These are phyloP conservation scores for Nepenthes mirabilis DNA, from an alignment of 148 eudicot genomes.

Conservation along the genomic window DNA sequence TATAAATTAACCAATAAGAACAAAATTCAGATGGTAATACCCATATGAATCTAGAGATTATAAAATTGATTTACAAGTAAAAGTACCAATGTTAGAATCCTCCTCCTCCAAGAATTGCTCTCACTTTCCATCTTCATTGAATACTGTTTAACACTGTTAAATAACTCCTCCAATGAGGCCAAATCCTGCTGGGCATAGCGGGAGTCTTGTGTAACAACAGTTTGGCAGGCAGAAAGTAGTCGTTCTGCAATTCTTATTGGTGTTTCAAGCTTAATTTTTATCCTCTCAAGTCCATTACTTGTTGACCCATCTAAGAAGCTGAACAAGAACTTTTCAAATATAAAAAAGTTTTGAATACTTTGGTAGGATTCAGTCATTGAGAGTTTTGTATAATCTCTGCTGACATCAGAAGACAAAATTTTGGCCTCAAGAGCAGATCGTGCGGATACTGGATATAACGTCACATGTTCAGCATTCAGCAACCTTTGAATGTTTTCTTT, in stretches of 20 bases:
- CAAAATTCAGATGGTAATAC: too few species aligned
- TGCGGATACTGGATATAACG: slow-evolving; percentile 80
- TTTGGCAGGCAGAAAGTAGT: slow-evolving; percentile 74
- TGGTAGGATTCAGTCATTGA: slow-evolving; percentile 14
- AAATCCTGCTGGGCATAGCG: slow-evolving; percentile 66
- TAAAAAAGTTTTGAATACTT: slow-evolving; percentile 36
- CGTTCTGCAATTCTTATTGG: slow-evolving; percentile 80
- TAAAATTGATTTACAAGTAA: not conserved
- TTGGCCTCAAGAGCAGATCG: slow-evolving; percentile 76
- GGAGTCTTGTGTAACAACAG: slow-evolving; percentile 50
- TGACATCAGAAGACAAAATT: slow-evolving; percentile 29
- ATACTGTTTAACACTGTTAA: slow-evolving; percentile 44
- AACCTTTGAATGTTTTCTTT: slow-evolving; percentile 58
- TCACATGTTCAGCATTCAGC: slow-evolving; percentile 60
- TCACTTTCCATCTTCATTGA: slow-evolving; percentile 49
- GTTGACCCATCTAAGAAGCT: slow-evolving; percentile 79
- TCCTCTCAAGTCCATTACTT: slow-evolving; percentile 74
- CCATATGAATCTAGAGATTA: too few species aligned
- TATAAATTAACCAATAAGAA: not conserved
- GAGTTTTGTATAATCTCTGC: slow-evolving; percentile 14
- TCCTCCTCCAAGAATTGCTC: slow-evolving; percentile 69
- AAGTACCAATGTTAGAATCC: slow-evolving; percentile 59
- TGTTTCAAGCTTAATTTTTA: slow-evolving; percentile 84
- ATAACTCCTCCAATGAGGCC: slow-evolving; percentile 41
- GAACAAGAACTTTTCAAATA: slow-evolving; percentile 64